Evolutionary conservation across 2,329 filamentous ascomycete genomes (phyloP), one percentile per base, ranked within the genome.

Genomic region (Xylogone sp.): DNA sequence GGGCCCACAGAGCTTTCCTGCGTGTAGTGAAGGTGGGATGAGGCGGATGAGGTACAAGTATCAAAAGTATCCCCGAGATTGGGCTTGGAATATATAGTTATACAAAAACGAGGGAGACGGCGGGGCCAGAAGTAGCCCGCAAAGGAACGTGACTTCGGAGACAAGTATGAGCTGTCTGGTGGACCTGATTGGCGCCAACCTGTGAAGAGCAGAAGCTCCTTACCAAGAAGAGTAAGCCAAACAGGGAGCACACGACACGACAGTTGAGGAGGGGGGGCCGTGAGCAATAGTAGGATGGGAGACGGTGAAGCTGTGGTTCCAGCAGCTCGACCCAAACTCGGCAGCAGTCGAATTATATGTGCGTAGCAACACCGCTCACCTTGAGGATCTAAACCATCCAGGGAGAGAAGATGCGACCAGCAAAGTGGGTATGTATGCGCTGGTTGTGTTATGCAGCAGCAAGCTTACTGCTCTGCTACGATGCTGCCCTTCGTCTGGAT

Each of bases 291-390:
- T 9, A 16, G 34, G 22, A 45, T 18, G 21, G n/a, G 20, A 22
- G 34, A 39, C 34, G 34, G 34, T 39, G 34, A 39, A 39, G 34
- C 34, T 39, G 34, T 48, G 52, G 46, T 4, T n/a, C 43, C 51
- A 31, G 44, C 21, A 8, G 54, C 57, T 19, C 57, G 59, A 21
- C 58, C 61, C 29, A 61, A 53, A 29, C 61, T 58, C 9, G 34
- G 45, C 16, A 61, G 57, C 42, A 48, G 29, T n/a, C n/a, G 54
- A 48, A 47, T 70, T 70, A 39, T 39, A 39, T 16, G 34, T 39
- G n/a, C 34, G 34, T 39, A 39, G 43, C 12, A 39, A 16, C 10
- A 39, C 27, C 8, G 34, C 34, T 39, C n/a, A 39, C 34, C 34
- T 27, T n/a, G n/a, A n/a, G n/a, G n/a, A n/a, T n/a, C 24, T 27